Base-by-base conservation (phyloP, 768 basidiomycete genomes). In the Gautieria morchelliformis region DNA sequence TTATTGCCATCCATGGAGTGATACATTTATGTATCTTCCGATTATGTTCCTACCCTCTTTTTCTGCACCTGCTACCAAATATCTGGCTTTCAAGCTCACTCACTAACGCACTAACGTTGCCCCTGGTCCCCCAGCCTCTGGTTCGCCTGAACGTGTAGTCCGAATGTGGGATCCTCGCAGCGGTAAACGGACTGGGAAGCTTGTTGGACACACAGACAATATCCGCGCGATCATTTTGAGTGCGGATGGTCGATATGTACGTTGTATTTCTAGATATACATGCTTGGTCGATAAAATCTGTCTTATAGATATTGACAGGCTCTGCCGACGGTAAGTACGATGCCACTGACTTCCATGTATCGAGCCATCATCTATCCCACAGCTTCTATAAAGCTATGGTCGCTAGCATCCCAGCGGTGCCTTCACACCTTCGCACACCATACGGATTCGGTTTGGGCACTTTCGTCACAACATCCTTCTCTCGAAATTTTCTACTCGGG, bases 181-280 rank as follows among this genome's bases (percentile, higher is more conserved):
- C 1, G 89, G 89, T 9, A 89, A 85, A 65, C 77, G 88, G 45
- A 84, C 72, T 67, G 83, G 85, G 11, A 92, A 96, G 65, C 78
- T 98, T 0, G 91, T 97, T 7, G 95, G 95, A 0, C 95, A 99
- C 68, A 95, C 95, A 0, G 96, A 99, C 69, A 98, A 97, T 63
- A 93, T 99, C 59, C 80, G 95, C 9, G 83, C 91, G 4, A 87
- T 97, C 45, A 69, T 94, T 20, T 77, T 98, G 1, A 90, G 89
- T 5, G 92, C 93, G 30, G 94, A 97, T 68, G 84, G 90, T 22
- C 81, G 81, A 81, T 93, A 92, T 69, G 91, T 94, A 66, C 69
- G 91, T 74, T 1, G 45, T 27, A 24, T 20, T 44, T 57, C 12
- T 47, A 41, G 61, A 48, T 61, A 64, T 58, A 30, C 42, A 32